phyloP scores from a whole-genome alignment of 768 basidiomycete species.

The Sporobolomyces pararoseus region DNA sequence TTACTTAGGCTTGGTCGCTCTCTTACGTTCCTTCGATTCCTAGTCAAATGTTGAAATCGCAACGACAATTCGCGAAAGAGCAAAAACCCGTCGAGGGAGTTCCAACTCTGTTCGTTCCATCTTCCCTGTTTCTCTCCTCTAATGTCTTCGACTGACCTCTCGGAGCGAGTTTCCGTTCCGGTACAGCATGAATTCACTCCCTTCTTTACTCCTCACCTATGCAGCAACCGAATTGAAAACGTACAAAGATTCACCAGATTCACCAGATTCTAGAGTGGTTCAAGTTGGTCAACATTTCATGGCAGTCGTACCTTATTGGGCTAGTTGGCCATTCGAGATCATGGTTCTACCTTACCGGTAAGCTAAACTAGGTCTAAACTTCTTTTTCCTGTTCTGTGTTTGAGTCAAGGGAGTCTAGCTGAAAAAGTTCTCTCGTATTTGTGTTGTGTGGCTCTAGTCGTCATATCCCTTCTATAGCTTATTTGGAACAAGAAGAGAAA shows the following conservation, averaged over 20 bases:
- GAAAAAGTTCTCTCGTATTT: too few relatives aligned
- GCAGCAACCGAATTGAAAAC: slow-evolving; percentile 53
- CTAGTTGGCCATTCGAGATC: slow-evolving; percentile 86
- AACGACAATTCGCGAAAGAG: slow-evolving; percentile 32
- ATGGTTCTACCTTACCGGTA: slow-evolving; percentile 48
- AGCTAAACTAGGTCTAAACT: slow-evolving; percentile 49
- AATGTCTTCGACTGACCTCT: background rate
- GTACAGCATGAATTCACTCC: slow-evolving; percentile 35
- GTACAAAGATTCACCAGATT: slow-evolving; percentile 54
- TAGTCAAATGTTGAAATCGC: slow-evolving; percentile 26
- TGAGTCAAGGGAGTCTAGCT: too few relatives aligned
- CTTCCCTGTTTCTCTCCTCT: background rate
- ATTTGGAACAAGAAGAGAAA: slow-evolving; percentile 63
- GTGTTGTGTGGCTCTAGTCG: slow-evolving; percentile 54
- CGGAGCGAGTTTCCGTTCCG: too few relatives aligned
- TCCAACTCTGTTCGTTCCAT: slow-evolving; percentile 30
- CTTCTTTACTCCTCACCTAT: slow-evolving; percentile 40
- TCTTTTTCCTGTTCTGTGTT: slow-evolving; percentile 54
- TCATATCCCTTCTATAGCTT: slow-evolving; percentile 68
- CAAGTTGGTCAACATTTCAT: slow-evolving; percentile 71
- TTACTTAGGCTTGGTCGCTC: slow-evolving; percentile 51
- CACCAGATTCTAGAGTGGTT: slow-evolving; percentile 58
- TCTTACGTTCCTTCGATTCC: slow-evolving; percentile 69
- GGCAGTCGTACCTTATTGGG: slow-evolving; percentile 91
- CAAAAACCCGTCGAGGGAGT: slow-evolving; percentile 7